Base-by-base conservation (phyloP, 2,329 filamentous ascomycete species). In the Pseudonectria foliicola region DNA sequence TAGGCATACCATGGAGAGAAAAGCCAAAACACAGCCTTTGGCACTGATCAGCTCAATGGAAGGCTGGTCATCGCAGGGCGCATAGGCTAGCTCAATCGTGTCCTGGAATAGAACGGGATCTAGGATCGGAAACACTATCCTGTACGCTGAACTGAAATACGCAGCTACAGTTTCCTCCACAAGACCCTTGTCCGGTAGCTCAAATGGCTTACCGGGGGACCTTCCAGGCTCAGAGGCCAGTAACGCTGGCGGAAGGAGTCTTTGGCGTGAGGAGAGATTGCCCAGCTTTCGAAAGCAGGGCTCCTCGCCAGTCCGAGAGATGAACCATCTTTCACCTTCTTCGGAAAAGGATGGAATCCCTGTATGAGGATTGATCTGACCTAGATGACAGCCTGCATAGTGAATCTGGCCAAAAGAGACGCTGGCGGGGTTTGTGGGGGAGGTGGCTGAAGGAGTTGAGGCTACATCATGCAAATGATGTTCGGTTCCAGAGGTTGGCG, bases 11-110 rank as follows among this genome's bases (percentile, higher is more conserved):
- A 69, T 53, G 0, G 66, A 60, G 0, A 68, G 39, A 44, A 76
- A 74, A 1, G 70, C 59, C 31, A 71, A 60, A 1, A 76, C 57
- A 35, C 68, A 73, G 1, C 64, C 66, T 31, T 60, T 67, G 12
- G 63, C 61, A 18, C 56, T 57, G 3, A 61, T 49, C 3, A 47
- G 45, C 37, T 52, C 56, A 27, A 56, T 26, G 6, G 50, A 39
- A 7, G 40, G 23, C 3, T 38, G 25, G 4, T 39, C 34, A 1
- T 40, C 28, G 0, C 38, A 31, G 2, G 57, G 43, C 2, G 53
- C 42, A 40, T 75, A 76, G 0, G 70, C 73, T 0, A 54, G 24
- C 0, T 58, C 50, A 13, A 73, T 58, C 0, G 65, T 73, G 2
- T 64, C 53, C 10, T 53, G 42, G 36, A 75, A 75, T 0, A 75